Evolutionary conservation across 2,329 filamentous ascomycete genomes (phyloP).

Genomic region (Ophiocordyceps camponoti-leonardi): DNA sequence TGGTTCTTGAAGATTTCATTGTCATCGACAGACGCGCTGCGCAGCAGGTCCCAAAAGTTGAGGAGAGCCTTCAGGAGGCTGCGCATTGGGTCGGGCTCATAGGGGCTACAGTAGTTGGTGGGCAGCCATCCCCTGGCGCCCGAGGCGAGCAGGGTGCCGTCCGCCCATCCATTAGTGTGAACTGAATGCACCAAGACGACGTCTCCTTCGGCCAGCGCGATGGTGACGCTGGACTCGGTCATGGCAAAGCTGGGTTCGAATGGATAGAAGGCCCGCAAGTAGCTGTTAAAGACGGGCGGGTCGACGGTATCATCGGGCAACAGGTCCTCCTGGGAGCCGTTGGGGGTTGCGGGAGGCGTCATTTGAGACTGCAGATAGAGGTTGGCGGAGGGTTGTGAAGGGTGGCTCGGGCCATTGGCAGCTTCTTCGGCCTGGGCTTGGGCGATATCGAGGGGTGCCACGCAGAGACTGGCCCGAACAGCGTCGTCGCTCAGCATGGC

Average conservation of each 20-base stretch:
- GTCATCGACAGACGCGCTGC: slow-evolving; percentile 60
- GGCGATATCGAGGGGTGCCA: slow-evolving; percentile 39
- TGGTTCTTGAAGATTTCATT: slow-evolving; percentile 71
- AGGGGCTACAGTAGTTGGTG: slow-evolving; percentile 94
- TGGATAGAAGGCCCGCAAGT: slow-evolving; percentile 82
- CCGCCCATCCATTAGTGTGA: slow-evolving; percentile 96
- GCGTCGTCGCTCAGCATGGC: slow-evolving; percentile 23
- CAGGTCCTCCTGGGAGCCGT: slow-evolving; percentile 45
- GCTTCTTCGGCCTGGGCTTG: slow-evolving; percentile 16
- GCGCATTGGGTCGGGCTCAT: slow-evolving; percentile 75
- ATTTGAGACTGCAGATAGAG: slow-evolving; percentile 41
- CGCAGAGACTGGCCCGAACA: slow-evolving; percentile 39
- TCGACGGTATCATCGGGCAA: slow-evolving; percentile 16
- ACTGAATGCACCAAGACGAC: slow-evolving; percentile 90
- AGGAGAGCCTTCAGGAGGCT: slow-evolving; percentile 72
- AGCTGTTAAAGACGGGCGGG: slow-evolving; percentile 73
- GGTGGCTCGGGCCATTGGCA: slow-evolving; percentile 13
- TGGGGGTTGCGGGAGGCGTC: slow-evolving; percentile 62
- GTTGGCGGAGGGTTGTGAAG: slow-evolving; percentile 16
- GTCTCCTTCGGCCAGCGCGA: slow-evolving; percentile 79
- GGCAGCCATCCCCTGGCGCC: slow-evolving; percentile 89
- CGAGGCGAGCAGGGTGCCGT: slow-evolving; percentile 75
- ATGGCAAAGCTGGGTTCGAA: slow-evolving; percentile 68
- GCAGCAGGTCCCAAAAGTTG: slow-evolving; percentile 81
- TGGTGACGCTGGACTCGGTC: slow-evolving; percentile 71